Conservation (phyloP, 2,329 filamentous ascomycete genomes). For the Hortaea sp. region DNA sequence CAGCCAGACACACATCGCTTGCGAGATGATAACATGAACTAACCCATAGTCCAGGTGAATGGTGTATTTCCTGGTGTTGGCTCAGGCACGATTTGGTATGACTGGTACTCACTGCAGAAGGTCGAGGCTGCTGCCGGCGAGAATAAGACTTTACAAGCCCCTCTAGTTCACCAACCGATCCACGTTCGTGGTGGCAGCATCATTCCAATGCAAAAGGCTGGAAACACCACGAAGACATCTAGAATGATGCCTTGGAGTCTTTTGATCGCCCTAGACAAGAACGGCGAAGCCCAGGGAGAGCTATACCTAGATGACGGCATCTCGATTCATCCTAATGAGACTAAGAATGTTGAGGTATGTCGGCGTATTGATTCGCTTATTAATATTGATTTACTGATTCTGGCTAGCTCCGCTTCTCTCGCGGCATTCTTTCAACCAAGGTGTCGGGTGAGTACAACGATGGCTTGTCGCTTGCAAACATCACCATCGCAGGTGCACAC, state of each 20-base stretch:
- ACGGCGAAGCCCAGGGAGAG: slow-evolving; percentile 10
- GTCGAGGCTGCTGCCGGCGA: slow-evolving; percentile 11
- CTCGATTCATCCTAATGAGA: slow-evolving; percentile 14
- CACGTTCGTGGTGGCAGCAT: slow-evolving; percentile 16
- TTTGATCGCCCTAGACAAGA: slow-evolving; percentile 15
- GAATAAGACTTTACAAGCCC: slow-evolving; percentile 17
- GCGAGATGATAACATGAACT: too few relatives aligned
- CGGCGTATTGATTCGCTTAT: background rate
- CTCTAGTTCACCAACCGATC: slow-evolving; percentile 14
- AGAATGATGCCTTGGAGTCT: slow-evolving; percentile 13
- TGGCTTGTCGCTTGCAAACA: slow-evolving; percentile 16
- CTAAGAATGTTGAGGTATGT: slow-evolving; percentile 19
- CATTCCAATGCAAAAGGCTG: slow-evolving; percentile 15
- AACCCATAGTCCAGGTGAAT: slow-evolving; percentile 22
- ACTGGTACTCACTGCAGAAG: slow-evolving; percentile 17
- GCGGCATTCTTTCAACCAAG: slow-evolving; percentile 13
- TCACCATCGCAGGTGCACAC: slow-evolving; percentile 19
- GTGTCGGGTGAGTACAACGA: slow-evolving; percentile 15
- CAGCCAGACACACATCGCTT: slow-evolving; percentile 11
- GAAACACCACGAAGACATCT: slow-evolving; percentile 14
- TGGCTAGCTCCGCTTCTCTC: slow-evolving; percentile 12
- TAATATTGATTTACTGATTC: background rate
- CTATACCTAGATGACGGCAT: slow-evolving; percentile 20
- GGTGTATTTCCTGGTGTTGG: slow-evolving; percentile 19
- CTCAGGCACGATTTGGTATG: slow-evolving; percentile 17